These are phyloP conservation scores for Peribolospora kevripleyi DNA, from an alignment of 768 basidiomycete species.

Conservation along the genomic window DNA sequence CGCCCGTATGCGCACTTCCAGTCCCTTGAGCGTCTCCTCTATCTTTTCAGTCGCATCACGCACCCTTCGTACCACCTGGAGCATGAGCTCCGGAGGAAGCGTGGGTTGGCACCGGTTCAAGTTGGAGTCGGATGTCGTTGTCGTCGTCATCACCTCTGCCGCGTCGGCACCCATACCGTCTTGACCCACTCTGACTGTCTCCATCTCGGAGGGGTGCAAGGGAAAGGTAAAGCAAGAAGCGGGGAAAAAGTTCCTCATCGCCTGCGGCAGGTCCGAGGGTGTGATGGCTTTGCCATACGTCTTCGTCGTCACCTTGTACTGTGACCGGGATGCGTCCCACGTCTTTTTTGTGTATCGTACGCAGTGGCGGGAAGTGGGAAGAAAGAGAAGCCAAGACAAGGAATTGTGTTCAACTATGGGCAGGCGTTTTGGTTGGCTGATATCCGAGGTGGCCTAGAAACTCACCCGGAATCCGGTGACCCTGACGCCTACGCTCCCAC, in stretches of 20 bases:
- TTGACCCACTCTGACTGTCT: too few relatives aligned
- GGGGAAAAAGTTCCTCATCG: conserved; percentile 57
- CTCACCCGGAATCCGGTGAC: conserved; percentile 77
- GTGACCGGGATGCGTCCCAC: conserved; percentile 34
- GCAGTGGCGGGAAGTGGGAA: not conserved
- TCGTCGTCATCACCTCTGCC: conserved; percentile 2
- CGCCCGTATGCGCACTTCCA: conserved; percentile 61
- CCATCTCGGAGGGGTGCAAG: not conserved
- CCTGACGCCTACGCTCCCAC: conserved; percentile 45
- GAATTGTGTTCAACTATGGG: not conserved
- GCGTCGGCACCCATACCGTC: too few relatives aligned
- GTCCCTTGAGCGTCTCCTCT: conserved; percentile 24
- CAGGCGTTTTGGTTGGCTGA: not conserved
- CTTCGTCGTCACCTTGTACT: conserved; percentile 42
- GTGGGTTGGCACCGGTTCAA: not conserved
- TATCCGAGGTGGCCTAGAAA: not conserved
- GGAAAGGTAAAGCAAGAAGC: conserved; percentile 1
- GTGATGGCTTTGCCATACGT: conserved; percentile 55
- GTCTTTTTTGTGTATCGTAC: conserved; percentile 27
- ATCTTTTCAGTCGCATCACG: conserved; percentile 22
- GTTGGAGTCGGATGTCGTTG: not conserved
- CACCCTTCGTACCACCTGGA: too few relatives aligned
- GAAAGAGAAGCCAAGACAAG: not conserved
- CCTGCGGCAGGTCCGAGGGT: conserved; percentile 43
- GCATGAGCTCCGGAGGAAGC: too few relatives aligned